A percentile compares a stretch with the other conserved stretches of the same genome.
phyloP scores from a whole-genome alignment of 805 yeast species.

The Saccharomyces kudriavzevii region DNA sequence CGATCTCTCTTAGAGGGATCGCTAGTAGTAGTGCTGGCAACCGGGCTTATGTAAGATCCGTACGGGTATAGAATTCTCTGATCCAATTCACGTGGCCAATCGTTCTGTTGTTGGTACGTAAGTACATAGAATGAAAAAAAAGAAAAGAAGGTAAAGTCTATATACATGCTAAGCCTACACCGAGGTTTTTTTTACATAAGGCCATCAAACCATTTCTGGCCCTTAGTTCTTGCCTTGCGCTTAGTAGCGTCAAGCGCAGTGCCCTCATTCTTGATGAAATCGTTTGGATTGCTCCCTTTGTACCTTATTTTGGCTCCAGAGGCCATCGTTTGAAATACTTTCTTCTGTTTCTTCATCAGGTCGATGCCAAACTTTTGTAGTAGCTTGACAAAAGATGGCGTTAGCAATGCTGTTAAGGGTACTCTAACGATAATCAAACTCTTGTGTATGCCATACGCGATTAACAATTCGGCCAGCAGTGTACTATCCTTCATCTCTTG shows the following conservation, averaged over 20 bases:
- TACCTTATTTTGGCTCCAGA: conserved; percentile 27
- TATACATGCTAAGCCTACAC: background rate
- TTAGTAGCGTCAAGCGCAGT: conserved; percentile 38
- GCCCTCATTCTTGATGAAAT: conserved; percentile 37
- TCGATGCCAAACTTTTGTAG: conserved; percentile 22
- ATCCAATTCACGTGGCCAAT: background rate
- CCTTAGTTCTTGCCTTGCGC: conserved; percentile 23
- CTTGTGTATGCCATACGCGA: conserved; percentile 92
- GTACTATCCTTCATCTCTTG: conserved; percentile 30
- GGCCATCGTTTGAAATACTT: conserved; percentile 37
- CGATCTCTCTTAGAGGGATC: background rate
- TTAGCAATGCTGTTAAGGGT: conserved; percentile 86
- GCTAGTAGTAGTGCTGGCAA: background rate
- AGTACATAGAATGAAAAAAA: background rate
- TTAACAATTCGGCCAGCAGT: conserved; percentile 72
- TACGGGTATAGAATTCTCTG: background rate
- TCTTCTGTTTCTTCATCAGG: conserved; percentile 29
- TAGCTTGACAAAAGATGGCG: conserved; percentile 47
- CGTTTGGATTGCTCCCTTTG: conserved; percentile 26
- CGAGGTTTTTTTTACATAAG: conserved; percentile 15
- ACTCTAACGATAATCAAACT: conserved; percentile 73
- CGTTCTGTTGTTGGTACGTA: background rate
- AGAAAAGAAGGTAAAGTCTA: background rate
- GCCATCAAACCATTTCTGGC: conserved; percentile 30
- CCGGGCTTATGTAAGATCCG: background rate